These are phyloP conservation scores for Anthostomella pinea DNA, from an alignment of 2,329 filamentous ascomycete species.

Conservation along the genomic window DNA sequence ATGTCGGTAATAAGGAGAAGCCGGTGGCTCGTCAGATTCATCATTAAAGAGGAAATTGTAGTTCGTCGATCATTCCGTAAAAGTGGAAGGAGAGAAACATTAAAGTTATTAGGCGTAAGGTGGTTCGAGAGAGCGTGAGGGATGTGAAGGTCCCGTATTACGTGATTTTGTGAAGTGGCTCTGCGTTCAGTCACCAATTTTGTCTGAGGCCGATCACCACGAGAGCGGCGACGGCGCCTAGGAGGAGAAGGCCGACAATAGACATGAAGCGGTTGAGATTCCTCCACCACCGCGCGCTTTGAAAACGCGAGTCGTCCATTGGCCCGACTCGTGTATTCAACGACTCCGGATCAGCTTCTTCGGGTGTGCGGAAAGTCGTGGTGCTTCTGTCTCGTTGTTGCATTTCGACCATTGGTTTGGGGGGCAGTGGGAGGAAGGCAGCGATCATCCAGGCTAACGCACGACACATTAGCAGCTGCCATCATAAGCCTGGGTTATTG, in stretches of 20 bases:
- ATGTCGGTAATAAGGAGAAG: neutral
- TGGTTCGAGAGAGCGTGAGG: constrained; percentile 1
- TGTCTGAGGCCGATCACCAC: constrained; percentile 51
- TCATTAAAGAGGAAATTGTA: constrained; percentile 3
- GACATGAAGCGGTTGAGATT: constrained; percentile 59
- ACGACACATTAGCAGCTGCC: constrained; percentile 14
- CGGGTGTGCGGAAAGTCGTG: constrained; percentile 38
- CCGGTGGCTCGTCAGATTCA: constrained; percentile 1
- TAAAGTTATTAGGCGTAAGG: too few species aligned
- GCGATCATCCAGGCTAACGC: constrained; percentile 73
- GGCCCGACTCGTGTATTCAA: constrained; percentile 33
- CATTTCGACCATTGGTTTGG: constrained; percentile 51
- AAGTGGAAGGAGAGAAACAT: neutral
- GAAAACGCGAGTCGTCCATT: constrained; percentile 44
- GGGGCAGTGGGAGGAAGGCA: constrained; percentile 69
- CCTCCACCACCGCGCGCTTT: constrained; percentile 58
- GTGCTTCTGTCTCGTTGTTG: constrained; percentile 44
- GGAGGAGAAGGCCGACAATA: constrained; percentile 51
- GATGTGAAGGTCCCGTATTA: neutral
- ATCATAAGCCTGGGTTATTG: too few species aligned
- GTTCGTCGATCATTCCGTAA: constrained; percentile 1
- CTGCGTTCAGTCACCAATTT: constrained; percentile 39
- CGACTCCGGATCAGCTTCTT: constrained; percentile 24
- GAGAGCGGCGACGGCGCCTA: constrained; percentile 51
- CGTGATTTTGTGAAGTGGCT: neutral